Conservation (phyloP, 2,329 filamentous ascomycete genomes). For the Waltergamsia citrina region DNA sequence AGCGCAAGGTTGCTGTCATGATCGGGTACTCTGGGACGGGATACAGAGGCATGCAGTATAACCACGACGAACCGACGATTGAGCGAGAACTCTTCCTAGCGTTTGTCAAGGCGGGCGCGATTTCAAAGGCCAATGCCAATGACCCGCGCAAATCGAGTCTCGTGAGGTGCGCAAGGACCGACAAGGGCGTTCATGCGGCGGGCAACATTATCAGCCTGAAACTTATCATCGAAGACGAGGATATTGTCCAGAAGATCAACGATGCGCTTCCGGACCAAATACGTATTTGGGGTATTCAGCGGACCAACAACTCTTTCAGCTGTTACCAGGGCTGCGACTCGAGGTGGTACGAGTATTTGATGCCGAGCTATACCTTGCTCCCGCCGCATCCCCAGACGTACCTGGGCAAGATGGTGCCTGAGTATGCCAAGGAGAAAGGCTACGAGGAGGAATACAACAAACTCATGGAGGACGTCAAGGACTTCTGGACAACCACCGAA, state of each 20-base stretch:
- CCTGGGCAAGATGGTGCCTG: slow-evolving; percentile 73
- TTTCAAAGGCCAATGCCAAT: slow-evolving; percentile 92
- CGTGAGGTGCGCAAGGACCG: slow-evolving; percentile 87
- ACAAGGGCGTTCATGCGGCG: slow-evolving; percentile 94
- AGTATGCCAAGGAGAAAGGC: slow-evolving; percentile 64
- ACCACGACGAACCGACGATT: slow-evolving; percentile 76
- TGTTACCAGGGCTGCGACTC: slow-evolving; percentile 94
- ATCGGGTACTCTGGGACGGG: slow-evolving; percentile 94
- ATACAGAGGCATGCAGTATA: slow-evolving; percentile 96
- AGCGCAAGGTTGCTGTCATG: slow-evolving; percentile 92
- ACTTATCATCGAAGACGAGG: slow-evolving; percentile 84
- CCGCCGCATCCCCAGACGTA: slow-evolving; percentile 86
- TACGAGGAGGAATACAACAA: slow-evolving; percentile 59
- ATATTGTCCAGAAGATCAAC: slow-evolving; percentile 89
- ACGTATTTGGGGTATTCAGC: slow-evolving; percentile 85
- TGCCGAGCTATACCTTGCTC: slow-evolving; percentile 86
- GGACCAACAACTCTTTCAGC: slow-evolving; percentile 85
- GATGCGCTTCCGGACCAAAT: slow-evolving; percentile 77
- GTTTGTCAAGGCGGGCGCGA: slow-evolving; percentile 83
- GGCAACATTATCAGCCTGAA: slow-evolving; percentile 94
- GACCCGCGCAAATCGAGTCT: slow-evolving; percentile 95
- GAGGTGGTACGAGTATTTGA: slow-evolving; percentile 92
- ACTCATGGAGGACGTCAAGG: slow-evolving; percentile 66
- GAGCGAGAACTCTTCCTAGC: slow-evolving; percentile 92
- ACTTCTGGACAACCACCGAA: slow-evolving; percentile 78